Evolutionary conservation across 164 flowering plant species (phyloP), one percentile per base, ranked within the genome.

Genomic region (Nymphaea colorata): DNA sequence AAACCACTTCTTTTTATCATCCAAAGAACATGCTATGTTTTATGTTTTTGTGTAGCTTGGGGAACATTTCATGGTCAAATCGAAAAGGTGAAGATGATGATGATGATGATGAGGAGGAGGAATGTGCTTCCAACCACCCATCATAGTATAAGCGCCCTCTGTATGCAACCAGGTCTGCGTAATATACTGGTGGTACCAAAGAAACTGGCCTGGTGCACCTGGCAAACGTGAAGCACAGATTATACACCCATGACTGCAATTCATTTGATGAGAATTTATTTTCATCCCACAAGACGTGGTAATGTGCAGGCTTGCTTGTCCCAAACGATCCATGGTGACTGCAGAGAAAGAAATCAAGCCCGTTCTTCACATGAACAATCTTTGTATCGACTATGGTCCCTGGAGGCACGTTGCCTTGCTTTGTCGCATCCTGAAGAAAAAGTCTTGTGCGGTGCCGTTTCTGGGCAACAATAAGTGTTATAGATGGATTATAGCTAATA

Each of bases 231-330:
- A 84, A 91, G 70, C 98, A 92, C 78, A 89, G 53, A 71, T 78
- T 65, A 62, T 89, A 88, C n/a, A 90, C 84, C 36, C 89, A 76
- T 73, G 73, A 77, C 77, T 92, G 91, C 72, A 92, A 42, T 42
- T 77, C 68, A 44, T 88, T 87, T 5, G 98, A 86, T 42, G 78
- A 66, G 60, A 89, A 86, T 1, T 60, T 44, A 65, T 86, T 81
- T 69, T 89, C 96, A 70, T 92, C 94, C 77, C 74, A 83, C 3
- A 92, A 74, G 4, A 83, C 91, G 69, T 83, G 76, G 71, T 89
- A 92, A 67, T 88, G 94, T 5, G 92, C 84, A 36, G 97, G 82
- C 78, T 84, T 89, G 85, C 97, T 89, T 7, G 97, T 91, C 41
- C 96, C 97, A 10, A 87, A 16, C 42, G 69, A 68, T 10, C 97